Evolutionary conservation across 306 rosid genomes (phyloP).

Genomic region (Gastrolobium bilobum): DNA sequence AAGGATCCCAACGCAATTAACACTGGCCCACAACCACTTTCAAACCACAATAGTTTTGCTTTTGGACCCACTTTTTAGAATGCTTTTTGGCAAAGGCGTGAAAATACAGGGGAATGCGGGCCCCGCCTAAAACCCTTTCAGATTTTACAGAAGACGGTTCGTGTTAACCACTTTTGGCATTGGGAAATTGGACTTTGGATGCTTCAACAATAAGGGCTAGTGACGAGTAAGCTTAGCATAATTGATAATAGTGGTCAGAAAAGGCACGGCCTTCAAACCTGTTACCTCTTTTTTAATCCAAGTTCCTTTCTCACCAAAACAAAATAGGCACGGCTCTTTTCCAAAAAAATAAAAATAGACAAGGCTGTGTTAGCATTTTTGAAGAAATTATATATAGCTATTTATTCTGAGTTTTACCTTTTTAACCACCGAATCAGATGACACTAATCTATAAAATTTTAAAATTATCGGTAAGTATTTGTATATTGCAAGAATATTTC

Average conservation of each 20-base stretch:
- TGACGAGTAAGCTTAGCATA: background rate
- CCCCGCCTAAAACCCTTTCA: conserved; percentile 54
- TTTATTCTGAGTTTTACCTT: background rate
- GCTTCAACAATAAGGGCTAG: conserved; percentile 26
- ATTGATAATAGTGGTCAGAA: background rate
- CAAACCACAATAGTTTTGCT: conserved; percentile 57
- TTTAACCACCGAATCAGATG: background rate
- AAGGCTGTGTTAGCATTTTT: conserved; percentile 1
- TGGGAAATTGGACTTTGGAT: conserved; percentile 41
- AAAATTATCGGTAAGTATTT: background rate
- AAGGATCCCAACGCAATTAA: conserved; percentile 65
- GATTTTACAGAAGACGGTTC: background rate
- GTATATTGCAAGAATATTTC: background rate
- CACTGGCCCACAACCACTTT: conserved; percentile 67
- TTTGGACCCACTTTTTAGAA: conserved; percentile 63
- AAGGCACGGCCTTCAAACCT: background rate
- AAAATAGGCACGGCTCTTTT: conserved; percentile 15
- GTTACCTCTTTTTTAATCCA: conserved; percentile 14
- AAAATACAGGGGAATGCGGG: conserved; percentile 55
- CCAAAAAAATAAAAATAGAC: background rate
- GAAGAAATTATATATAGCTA: background rate
- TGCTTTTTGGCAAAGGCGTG: conserved; percentile 75
- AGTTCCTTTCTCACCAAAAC: conserved; percentile 2
- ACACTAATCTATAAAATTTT: background rate
- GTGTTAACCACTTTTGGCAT: conserved; percentile 24